Evolutionary conservation across 306 rosid species (phyloP).

Genomic region (Gillenia trifoliata): DNA sequence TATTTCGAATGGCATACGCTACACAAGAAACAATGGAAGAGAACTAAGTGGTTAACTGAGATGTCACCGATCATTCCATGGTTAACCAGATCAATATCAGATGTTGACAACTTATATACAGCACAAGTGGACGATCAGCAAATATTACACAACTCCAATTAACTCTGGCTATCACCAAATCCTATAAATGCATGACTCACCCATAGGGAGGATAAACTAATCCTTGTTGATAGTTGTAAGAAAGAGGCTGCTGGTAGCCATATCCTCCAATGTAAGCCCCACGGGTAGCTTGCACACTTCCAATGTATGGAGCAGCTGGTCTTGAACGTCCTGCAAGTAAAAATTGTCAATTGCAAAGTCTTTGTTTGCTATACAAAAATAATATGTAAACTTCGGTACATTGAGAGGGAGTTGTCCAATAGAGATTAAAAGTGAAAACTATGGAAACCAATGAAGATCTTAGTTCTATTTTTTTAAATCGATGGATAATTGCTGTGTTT

Average conservation of each 20-base stretch:
- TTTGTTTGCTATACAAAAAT: background rate
- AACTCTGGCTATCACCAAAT: conserved; percentile 1
- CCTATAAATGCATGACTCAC: conserved; percentile 40
- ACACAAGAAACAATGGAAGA: conserved; percentile 1
- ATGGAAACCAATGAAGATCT: background rate
- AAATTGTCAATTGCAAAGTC: background rate
- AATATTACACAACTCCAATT: background rate
- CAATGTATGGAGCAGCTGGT: conserved; percentile 58
- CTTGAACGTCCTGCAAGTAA: conserved; percentile 56
- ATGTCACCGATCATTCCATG: conserved; percentile 16
- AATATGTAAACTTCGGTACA: background rate
- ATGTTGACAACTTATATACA: background rate
- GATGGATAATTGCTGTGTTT: background rate
- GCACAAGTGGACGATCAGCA: background rate
- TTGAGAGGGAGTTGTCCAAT: too few relatives aligned
- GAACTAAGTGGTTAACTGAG: conserved; percentile 21
- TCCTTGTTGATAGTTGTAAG: conserved; percentile 78
- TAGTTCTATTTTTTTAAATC: background rate
- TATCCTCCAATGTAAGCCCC: conserved; percentile 61
- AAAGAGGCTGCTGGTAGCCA: conserved; percentile 86
- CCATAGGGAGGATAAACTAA: conserved; percentile 80
- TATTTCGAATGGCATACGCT: conserved; percentile 27
- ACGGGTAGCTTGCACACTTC: conserved; percentile 54
- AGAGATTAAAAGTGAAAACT: background rate
- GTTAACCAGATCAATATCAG: background rate